phyloP scores from a whole-genome alignment of 169 alveolate genomes.

The Plasmodium gonderi region DNA sequence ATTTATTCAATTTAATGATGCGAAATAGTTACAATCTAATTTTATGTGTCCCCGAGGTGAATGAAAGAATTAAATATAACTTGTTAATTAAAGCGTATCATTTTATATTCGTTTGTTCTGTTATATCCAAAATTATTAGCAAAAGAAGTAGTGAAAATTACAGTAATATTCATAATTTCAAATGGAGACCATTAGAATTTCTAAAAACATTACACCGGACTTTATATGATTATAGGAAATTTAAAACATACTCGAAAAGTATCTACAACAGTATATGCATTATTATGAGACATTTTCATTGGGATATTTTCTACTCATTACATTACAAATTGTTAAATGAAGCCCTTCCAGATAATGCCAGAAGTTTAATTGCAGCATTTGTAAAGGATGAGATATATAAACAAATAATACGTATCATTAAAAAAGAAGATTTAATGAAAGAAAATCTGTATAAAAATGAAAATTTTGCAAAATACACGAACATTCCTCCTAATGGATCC shows the following conservation, averaged over 20 bases:
- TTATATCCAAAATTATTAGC: constrained; percentile 44
- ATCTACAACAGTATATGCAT: constrained; percentile 54
- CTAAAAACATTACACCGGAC: constrained; percentile 36
- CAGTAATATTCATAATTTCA: constrained; percentile 62
- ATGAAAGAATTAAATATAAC: constrained; percentile 7
- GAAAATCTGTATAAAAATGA: not conserved
- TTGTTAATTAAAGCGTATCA: constrained; percentile 60
- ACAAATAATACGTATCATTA: constrained; percentile 5
- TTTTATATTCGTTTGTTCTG: constrained; percentile 19
- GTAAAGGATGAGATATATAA: constrained; percentile 61
- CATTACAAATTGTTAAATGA: constrained; percentile 41
- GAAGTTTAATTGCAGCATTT: constrained; percentile 34
- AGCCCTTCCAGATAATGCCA: not conserved
- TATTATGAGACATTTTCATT: constrained; percentile 64
- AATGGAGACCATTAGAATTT: constrained; percentile 72
- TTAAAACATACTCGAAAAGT: constrained; percentile 16
- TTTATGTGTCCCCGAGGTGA: constrained; percentile 51
- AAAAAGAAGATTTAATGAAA: not conserved
- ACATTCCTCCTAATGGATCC: not conserved
- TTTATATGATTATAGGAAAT: constrained; percentile 3
- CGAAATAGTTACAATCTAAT: constrained; percentile 70
- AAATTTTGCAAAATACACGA: not conserved
- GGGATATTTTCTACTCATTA: constrained; percentile 55
- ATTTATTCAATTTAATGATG: constrained; percentile 70
- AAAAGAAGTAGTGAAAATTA: constrained; percentile 11